Evolutionary conservation across 768 basidiomycete genomes (phyloP).

Genomic region (Agaricus blazei): DNA sequence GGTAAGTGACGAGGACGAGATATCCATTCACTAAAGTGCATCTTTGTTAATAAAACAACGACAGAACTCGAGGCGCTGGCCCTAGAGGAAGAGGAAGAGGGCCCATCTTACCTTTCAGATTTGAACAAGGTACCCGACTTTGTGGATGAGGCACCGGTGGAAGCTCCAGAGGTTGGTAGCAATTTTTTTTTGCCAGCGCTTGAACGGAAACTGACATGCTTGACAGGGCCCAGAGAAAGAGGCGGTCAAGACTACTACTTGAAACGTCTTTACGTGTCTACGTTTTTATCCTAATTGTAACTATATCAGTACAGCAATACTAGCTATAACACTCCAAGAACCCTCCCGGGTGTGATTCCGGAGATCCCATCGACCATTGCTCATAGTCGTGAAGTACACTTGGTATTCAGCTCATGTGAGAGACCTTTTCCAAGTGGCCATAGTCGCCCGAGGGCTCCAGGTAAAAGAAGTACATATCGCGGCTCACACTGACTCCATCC

Average conservation of each 20-base stretch:
- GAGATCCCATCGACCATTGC: too few relatives aligned
- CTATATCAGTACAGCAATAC: background rate
- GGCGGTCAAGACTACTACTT: slow-evolving; percentile 52
- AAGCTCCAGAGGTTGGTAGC: slow-evolving; percentile 51
- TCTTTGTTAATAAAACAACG: background rate
- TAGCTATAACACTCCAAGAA: too few relatives aligned
- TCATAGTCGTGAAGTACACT: too few relatives aligned
- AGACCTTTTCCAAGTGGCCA: too few relatives aligned
- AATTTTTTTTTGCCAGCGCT: slow-evolving; percentile 2
- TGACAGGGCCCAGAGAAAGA: slow-evolving; percentile 42
- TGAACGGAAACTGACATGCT: background rate
- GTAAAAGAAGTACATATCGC: too few relatives aligned
- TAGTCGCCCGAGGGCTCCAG: too few relatives aligned
- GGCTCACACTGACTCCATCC: too few relatives aligned
- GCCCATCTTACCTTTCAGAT: slow-evolving; percentile 82
- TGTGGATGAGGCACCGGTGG: slow-evolving; percentile 81
- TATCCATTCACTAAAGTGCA: background rate
- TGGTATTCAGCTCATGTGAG: too few relatives aligned
- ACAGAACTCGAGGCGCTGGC: slow-evolving; percentile 91
- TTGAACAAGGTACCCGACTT: slow-evolving; percentile 89
- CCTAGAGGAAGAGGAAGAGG: slow-evolving; percentile 90
- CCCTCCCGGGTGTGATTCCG: too few relatives aligned
- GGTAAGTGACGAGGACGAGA: slow-evolving; percentile 41
- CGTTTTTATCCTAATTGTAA: background rate
- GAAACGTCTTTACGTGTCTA: slow-evolving; percentile 3